These are phyloP conservation scores for Galerina sulciceps DNA, from an alignment of 768 basidiomycete species.

Conservation along the genomic window DNA sequence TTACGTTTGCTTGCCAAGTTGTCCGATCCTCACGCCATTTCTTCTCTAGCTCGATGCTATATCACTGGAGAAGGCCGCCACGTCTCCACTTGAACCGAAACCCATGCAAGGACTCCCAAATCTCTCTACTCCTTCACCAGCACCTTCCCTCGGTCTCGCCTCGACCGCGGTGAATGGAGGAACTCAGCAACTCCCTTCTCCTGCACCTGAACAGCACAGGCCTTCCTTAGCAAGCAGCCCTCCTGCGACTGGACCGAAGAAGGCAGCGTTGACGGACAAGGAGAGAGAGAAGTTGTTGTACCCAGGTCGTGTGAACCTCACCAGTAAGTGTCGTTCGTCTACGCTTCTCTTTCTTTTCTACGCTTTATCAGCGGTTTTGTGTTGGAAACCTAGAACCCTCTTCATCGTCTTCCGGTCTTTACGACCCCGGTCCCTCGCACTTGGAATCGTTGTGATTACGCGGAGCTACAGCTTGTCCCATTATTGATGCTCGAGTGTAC, in stretches of 20 bases:
- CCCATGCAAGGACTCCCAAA: conserved; percentile 18
- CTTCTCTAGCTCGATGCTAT: conserved; percentile 55
- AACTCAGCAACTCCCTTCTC: background rate
- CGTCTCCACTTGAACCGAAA: conserved; percentile 35
- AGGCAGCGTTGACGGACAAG: conserved; percentile 45
- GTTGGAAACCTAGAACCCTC: too few species aligned
- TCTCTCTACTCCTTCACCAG: conserved; percentile 15
- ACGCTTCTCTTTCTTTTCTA: too few species aligned
- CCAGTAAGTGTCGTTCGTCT: conserved; percentile 56
- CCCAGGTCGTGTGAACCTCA: conserved; percentile 81
- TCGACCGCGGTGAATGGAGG: background rate
- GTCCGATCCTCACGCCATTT: background rate
- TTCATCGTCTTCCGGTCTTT: background rate
- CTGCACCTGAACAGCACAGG: background rate
- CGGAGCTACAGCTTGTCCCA: too few species aligned
- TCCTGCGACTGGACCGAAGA: conserved; percentile 5
- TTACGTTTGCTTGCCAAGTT: background rate
- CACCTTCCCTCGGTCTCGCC: background rate
- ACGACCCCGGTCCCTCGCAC: background rate
- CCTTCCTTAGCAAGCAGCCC: conserved; percentile 18
- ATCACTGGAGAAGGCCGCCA: conserved; percentile 22
- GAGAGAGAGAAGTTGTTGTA: conserved; percentile 79
- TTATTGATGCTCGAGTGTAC: background rate
- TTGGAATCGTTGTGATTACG: too few species aligned
- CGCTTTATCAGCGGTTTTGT: too few species aligned